A percentile compares a stretch with the other conserved stretches of the same genome.
These are phyloP conservation scores for Coemansia sp. DNA, from an alignment of 192 early-diverging fungal genomes.

Conservation along the genomic window DNA sequence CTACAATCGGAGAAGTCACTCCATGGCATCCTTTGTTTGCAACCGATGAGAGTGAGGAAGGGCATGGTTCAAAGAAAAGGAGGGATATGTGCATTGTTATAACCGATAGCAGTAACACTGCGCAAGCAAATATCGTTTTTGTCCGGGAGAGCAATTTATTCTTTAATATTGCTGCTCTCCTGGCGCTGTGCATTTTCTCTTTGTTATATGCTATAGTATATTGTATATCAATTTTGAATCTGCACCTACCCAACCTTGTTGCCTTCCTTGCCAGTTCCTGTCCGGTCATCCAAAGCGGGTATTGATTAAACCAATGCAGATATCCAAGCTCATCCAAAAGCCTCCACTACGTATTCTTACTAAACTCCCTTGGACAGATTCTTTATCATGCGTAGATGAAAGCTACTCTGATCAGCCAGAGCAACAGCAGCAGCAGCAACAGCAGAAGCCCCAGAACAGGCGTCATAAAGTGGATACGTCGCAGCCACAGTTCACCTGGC, in stretches of 20 bases:
- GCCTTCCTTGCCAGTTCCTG: not conserved
- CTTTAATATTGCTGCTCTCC: not conserved
- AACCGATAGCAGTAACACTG: not conserved
- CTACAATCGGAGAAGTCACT: not conserved
- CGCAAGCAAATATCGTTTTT: not conserved
- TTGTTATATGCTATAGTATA: no score
- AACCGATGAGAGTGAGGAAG: not conserved
- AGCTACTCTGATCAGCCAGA: not conserved
- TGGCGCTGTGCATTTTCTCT: not conserved
- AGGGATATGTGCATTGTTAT: not conserved
- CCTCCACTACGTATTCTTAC: not conserved
- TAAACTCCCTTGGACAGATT: not conserved
- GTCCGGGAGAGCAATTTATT: not conserved
- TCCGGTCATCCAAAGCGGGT: not conserved
- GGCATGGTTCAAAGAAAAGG: not conserved
- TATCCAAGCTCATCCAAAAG: not conserved
- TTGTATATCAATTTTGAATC: no score
- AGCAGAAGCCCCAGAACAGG: not conserved
- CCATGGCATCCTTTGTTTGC: not conserved
- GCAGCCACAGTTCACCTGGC: conserved; percentile 52
- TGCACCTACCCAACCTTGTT: not conserved
- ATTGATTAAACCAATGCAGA: not conserved
- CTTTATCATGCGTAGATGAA: not conserved
- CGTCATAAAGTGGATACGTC: conserved; percentile 36
- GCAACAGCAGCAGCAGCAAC: not conserved